phyloP scores from a whole-genome alignment of 345 rosid species.

The Heritiera littoralis region DNA sequence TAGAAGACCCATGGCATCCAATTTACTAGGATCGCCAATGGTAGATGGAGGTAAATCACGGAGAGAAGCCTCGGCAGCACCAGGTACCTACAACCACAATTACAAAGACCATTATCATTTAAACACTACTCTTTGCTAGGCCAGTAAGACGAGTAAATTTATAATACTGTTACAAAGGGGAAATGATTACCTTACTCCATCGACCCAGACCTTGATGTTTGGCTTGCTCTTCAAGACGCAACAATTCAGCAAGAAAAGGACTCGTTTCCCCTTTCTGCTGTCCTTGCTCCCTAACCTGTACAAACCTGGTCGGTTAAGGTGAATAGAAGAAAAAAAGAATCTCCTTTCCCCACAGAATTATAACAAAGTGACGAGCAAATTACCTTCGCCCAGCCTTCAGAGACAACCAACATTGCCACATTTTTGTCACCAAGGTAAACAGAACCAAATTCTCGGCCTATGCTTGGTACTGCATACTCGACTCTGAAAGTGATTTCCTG shows the following conservation, averaged over 20 bases:
- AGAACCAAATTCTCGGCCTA: conserved; percentile 87
- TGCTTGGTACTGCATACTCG: conserved; percentile 71
- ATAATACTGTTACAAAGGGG: not conserved
- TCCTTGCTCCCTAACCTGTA: conserved; percentile 79
- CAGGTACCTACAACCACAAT: conserved; percentile 22
- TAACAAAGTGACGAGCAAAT: conserved; percentile 20
- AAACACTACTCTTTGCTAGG: not conserved
- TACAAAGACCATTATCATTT: not conserved
- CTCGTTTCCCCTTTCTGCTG: conserved; percentile 83
- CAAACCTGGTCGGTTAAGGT: conserved; percentile 18
- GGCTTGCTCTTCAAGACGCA: conserved; percentile 74
- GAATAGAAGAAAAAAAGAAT: not conserved
- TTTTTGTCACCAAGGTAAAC: conserved; percentile 84
- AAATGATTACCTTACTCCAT: conserved; percentile 55
- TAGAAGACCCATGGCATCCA: conserved; percentile 51
- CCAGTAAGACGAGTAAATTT: not conserved
- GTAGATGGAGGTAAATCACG: conserved; percentile 93
- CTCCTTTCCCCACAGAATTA: not conserved
- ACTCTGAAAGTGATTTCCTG: conserved; percentile 92
- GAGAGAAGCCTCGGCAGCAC: conserved; percentile 62
- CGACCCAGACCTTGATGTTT: conserved; percentile 74
- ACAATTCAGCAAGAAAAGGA: conserved; percentile 68
- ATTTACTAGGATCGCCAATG: conserved; percentile 60
- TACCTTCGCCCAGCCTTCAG: conserved; percentile 96
- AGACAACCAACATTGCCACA: conserved; percentile 70